These are phyloP conservation scores for Fusarium vanettenii DNA, from an alignment of 2,329 filamentous ascomycete genomes.

Conservation along the genomic window DNA sequence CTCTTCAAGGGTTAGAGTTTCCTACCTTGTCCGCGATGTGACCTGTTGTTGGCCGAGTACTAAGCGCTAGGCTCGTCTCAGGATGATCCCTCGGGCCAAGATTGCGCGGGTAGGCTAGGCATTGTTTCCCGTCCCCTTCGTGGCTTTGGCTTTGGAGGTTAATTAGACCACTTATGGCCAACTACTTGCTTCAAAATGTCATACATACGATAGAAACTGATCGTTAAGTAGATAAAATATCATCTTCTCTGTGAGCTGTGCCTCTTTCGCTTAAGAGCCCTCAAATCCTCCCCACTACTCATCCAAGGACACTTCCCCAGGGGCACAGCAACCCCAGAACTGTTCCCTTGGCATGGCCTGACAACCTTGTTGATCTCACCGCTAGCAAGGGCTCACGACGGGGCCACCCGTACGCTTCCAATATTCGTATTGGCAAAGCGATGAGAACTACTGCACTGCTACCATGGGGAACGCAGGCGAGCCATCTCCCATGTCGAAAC, in stretches of 20 bases:
- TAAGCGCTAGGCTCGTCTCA: not conserved
- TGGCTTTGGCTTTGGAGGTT: not conserved
- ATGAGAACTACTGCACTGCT: not conserved
- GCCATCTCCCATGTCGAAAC: not conserved
- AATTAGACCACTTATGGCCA: not conserved
- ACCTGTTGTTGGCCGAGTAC: not conserved
- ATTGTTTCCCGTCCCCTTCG: not conserved
- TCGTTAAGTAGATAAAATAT: not conserved
- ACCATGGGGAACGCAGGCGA: not conserved
- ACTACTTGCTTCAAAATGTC: rapidly evolving
- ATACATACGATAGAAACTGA: too few relatives aligned
- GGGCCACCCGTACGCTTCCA: not conserved
- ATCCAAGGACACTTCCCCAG: not conserved
- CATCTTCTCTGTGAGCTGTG: not conserved
- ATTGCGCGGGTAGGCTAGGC: not conserved
- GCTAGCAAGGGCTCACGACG: not conserved
- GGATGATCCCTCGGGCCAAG: not conserved
- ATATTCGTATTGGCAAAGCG: not conserved
- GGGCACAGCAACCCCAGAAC: not conserved
- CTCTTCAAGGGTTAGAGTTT: not conserved
- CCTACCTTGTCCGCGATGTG: not conserved
- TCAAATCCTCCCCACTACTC: not conserved
- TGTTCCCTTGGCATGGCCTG: not conserved
- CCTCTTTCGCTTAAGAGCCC: not conserved
- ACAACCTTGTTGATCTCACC: not conserved